Percentiles rank a stretch among this genome's conserved stretches.
phyloP scores from a whole-genome alignment of 768 basidiomycete species.

The Psilocybe azurescens region DNA sequence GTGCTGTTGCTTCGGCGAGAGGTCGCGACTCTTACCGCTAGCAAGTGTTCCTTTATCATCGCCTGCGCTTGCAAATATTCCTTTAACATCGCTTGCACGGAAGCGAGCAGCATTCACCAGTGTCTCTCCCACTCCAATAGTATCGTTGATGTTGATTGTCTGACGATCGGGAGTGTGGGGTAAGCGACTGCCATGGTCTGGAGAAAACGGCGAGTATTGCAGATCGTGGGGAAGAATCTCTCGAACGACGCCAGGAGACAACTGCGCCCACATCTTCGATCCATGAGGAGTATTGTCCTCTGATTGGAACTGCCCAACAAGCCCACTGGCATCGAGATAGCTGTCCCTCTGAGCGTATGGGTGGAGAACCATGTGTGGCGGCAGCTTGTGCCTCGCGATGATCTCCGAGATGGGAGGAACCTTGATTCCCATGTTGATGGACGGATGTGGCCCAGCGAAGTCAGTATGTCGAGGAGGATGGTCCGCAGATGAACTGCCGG shows the following conservation, averaged over 20 bases:
- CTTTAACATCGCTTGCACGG: slow-evolving; percentile 1
- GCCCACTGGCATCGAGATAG: slow-evolving; percentile 35
- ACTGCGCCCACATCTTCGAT: slow-evolving; percentile 57
- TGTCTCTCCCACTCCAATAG: slow-evolving; percentile 67
- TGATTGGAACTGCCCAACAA: slow-evolving; percentile 35
- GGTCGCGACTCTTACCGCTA: background rate
- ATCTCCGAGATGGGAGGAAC: slow-evolving; percentile 29
- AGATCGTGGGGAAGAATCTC: slow-evolving; percentile 52
- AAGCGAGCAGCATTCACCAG: slow-evolving; percentile 47
- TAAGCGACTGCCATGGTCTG: slow-evolving; percentile 26
- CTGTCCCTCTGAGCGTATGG: slow-evolving; percentile 50
- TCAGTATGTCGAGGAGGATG: slow-evolving; percentile 26
- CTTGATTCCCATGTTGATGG: slow-evolving; percentile 19
- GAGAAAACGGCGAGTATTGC: slow-evolving; percentile 51
- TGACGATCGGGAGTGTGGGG: slow-evolving; percentile 22
- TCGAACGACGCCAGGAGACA: slow-evolving; percentile 47
- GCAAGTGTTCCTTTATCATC: background rate
- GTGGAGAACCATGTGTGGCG: slow-evolving; percentile 45
- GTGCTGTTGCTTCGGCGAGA: background rate
- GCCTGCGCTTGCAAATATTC: background rate
- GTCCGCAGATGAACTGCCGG: background rate
- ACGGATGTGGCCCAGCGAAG: slow-evolving; percentile 42
- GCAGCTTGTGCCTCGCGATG: slow-evolving; percentile 38
- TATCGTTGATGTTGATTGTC: slow-evolving; percentile 46
- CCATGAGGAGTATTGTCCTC: slow-evolving; percentile 46